These are phyloP conservation scores for Neurospora sp. DNA, from an alignment of 2,329 filamentous ascomycete species.

Conservation along the genomic window DNA sequence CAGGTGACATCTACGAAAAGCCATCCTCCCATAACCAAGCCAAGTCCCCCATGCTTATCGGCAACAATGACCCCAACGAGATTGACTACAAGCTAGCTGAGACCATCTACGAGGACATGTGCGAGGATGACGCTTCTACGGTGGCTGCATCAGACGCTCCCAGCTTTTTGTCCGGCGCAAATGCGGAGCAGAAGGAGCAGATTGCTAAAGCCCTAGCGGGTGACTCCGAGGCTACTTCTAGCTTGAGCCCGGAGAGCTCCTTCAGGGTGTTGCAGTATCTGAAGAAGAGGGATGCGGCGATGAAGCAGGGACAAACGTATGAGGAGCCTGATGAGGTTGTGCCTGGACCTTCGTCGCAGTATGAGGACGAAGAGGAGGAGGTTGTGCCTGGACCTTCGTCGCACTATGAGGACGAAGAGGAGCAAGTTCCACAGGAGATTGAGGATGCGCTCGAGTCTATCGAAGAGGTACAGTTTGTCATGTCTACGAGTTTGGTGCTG, in stretches of 20 bases:
- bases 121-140: slow-evolving; percentile 16
- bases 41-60: background rate
- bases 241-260: background rate
- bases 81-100: slow-evolving; percentile 3
- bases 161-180: slow-evolving; percentile 14
- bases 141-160: slow-evolving; percentile 15
- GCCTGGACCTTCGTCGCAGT: background rate
- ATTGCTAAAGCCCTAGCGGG: background rate
- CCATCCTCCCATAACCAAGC: background rate
- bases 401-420: background rate
- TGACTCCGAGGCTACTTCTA: background rate
- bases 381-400: background rate
- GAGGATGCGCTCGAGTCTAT: background rate
- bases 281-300: background rate
- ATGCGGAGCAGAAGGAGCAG: slow-evolving; percentile 1
- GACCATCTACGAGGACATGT: slow-evolving; percentile 8
- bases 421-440: background rate
- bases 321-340: background rate
- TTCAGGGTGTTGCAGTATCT: background rate
- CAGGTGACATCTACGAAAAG: background rate
- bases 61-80: background rate
- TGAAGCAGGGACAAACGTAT: background rate
- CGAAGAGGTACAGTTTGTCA: background rate
- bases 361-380: background rate
- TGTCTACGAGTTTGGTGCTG: background rate